Evolutionary conservation across 2,329 filamentous ascomycete species (phyloP).

Genomic region (Xylariales sp.): DNA sequence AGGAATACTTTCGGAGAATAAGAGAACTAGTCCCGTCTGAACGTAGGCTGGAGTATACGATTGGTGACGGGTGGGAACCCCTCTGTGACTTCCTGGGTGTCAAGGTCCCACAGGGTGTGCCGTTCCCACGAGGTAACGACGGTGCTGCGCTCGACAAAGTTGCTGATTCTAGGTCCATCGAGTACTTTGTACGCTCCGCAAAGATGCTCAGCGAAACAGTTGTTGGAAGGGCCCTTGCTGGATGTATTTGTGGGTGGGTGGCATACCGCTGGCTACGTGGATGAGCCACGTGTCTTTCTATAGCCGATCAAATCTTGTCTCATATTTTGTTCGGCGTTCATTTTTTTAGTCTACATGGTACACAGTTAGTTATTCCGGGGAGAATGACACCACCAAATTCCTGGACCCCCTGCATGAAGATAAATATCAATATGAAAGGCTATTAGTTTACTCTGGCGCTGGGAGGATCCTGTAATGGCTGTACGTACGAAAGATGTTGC

Average conservation of each 20-base stretch:
- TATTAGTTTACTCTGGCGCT: too few species aligned
- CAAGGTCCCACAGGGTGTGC: constrained; percentile 21
- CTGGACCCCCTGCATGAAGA: too few species aligned
- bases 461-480: too few species aligned
- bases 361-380: too few species aligned
- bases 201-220: background rate
- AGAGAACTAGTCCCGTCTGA: constrained; percentile 27
- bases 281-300: too few species aligned
- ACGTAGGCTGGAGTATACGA: constrained; percentile 30
- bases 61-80: constrained; percentile 31
- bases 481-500: too few species aligned
- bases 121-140: constrained; percentile 28
- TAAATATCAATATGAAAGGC: too few species aligned
- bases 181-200: background rate
- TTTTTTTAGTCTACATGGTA: background rate
- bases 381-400: too few species aligned
- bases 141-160: constrained; percentile 3
- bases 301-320: background rate
- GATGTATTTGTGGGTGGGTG: constrained; percentile 13
- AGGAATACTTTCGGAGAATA: constrained; percentile 25
- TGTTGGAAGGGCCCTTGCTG: background rate
- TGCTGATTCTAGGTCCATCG: background rate
- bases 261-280: constrained; percentile 12
- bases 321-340: background rate
- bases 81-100: constrained; percentile 34